Evolutionary conservation across 495 filamentous ascomycete genomes (phyloP).

Genomic region (Xylaria flabelliformis): DNA sequence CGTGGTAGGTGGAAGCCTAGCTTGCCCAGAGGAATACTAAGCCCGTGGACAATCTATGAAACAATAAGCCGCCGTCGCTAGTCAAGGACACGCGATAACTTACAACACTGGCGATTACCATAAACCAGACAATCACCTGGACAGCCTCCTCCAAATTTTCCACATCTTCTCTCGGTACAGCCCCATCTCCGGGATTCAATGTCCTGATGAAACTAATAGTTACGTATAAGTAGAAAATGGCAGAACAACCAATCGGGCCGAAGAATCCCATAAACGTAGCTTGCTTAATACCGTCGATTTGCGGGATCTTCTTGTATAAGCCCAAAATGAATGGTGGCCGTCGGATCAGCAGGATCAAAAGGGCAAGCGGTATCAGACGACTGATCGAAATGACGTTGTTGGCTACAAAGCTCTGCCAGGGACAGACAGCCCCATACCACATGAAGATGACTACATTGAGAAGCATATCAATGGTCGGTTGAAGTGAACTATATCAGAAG

Average conservation of each 20-base stretch:
- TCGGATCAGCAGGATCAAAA: slow-evolving; percentile 81
- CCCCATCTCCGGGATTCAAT: slow-evolving; percentile 60
- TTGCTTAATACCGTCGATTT: slow-evolving; percentile 68
- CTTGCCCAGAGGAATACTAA: slow-evolving; percentile 85
- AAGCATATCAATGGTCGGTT: slow-evolving; percentile 86
- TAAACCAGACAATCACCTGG: slow-evolving; percentile 81
- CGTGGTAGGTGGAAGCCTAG: slow-evolving; percentile 79
- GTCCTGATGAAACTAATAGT: slow-evolving; percentile 69
- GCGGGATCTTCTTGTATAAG: slow-evolving; percentile 76
- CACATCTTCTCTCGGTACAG: slow-evolving; percentile 69
- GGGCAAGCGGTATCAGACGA: slow-evolving; percentile 76
- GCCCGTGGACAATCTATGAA: slow-evolving; percentile 77
- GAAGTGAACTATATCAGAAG: slow-evolving; percentile 59
- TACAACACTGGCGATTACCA: slow-evolving; percentile 85
- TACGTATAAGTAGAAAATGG: slow-evolving; percentile 88
- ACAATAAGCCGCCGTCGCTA: neutral
- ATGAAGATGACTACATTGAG: slow-evolving; percentile 82
- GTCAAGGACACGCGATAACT: slow-evolving; percentile 45
- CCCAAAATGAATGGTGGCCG: slow-evolving; percentile 78
- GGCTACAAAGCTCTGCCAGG: slow-evolving; percentile 72
- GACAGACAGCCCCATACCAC: slow-evolving; percentile 90
- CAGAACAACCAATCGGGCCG: slow-evolving; percentile 92
- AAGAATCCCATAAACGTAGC: slow-evolving; percentile 91
- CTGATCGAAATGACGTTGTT: slow-evolving; percentile 78
- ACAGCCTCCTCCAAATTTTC: slow-evolving; percentile 66